A percentile compares a stretch with the other conserved stretches of the same genome.
These are phyloP conservation scores for Chrysoporthe puriensis DNA, from an alignment of 2,329 filamentous ascomycete species.

Conservation along the genomic window DNA sequence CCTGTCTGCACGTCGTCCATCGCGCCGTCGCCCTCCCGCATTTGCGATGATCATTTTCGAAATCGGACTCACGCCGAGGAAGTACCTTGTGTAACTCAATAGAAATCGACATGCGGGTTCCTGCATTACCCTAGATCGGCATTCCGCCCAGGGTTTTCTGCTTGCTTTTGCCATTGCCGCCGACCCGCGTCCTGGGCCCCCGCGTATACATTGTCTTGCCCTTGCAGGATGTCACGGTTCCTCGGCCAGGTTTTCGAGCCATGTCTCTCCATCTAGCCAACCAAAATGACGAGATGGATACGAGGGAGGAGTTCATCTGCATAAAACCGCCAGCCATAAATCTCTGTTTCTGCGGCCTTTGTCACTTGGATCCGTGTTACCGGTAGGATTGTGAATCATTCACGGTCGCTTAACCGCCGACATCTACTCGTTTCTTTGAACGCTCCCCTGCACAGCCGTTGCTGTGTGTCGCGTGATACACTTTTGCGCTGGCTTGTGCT, in stretches of 20 bases:
- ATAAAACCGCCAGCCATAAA: neutral
- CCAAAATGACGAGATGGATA: neutral
- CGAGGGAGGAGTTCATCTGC: neutral
- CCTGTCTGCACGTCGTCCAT: neutral
- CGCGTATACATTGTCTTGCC: conserved; percentile 1
- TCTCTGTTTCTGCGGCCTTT: neutral
- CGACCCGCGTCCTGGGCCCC: neutral
- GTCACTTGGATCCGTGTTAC: neutral
- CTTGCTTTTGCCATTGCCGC: neutral
- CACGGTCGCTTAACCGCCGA: neutral
- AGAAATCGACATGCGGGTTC: neutral
- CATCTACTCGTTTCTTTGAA: neutral
- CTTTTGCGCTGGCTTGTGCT: conserved; percentile 8
- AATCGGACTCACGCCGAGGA: neutral
- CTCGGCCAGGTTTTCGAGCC: neutral
- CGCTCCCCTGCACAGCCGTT: neutral
- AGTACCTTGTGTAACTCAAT: neutral
- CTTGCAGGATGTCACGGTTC: conserved; percentile 1
- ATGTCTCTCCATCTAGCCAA: conserved; percentile 3
- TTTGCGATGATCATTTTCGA: neutral
- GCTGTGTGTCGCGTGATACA: neutral
- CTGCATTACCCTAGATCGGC: conserved; percentile 8
- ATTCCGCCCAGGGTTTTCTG: neutral
- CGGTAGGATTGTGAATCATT: neutral
- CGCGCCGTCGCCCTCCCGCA: neutral